Conservation (phyloP, 441 rosid species). For the Populus hybrid region DNA sequence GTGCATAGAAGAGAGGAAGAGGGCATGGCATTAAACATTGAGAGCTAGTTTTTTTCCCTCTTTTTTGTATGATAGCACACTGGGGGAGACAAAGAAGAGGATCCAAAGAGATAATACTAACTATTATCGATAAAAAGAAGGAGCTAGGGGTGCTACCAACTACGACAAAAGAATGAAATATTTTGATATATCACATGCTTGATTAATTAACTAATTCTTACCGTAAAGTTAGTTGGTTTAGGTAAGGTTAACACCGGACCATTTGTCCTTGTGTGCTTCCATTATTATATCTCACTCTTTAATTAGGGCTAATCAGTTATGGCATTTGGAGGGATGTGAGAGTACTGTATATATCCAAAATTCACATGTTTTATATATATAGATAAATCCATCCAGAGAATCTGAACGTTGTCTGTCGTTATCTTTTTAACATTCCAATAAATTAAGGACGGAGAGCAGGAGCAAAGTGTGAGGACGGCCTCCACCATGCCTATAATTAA, state of each 20-base stretch:
- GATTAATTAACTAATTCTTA: not conserved
- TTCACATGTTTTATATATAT: not conserved
- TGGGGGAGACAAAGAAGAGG: constrained; percentile 16
- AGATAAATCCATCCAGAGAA: constrained; percentile 10
- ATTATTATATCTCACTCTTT: constrained; percentile 4
- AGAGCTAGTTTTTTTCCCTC: not conserved
- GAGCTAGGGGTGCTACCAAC: constrained; percentile 13
- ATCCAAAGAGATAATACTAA: constrained; percentile 19
- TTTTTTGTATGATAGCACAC: not conserved
- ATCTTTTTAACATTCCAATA: constrained; percentile 8
- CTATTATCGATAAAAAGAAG: constrained; percentile 13
- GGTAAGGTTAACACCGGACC: constrained; percentile 39
- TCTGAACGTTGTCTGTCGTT: constrained; percentile 15
- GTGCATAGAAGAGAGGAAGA: not conserved
- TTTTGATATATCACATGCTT: constrained; percentile 3
- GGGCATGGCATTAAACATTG: not conserved
- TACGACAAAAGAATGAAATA: constrained; percentile 20
- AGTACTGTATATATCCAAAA: not conserved
- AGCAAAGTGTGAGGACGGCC: constrained; percentile 8
- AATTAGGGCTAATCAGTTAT: not conserved
- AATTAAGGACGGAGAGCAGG: constrained; percentile 19
- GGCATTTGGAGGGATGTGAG: constrained; percentile 3
- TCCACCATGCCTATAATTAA: not conserved
- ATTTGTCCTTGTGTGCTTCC: constrained; percentile 26
- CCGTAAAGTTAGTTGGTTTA: constrained; percentile 40